A percentile compares a stretch with the other conserved stretches of the same genome.
Evolutionary conservation across 139 green algal species (phyloP).

Genomic region (Desmodesmus armatus): DNA sequence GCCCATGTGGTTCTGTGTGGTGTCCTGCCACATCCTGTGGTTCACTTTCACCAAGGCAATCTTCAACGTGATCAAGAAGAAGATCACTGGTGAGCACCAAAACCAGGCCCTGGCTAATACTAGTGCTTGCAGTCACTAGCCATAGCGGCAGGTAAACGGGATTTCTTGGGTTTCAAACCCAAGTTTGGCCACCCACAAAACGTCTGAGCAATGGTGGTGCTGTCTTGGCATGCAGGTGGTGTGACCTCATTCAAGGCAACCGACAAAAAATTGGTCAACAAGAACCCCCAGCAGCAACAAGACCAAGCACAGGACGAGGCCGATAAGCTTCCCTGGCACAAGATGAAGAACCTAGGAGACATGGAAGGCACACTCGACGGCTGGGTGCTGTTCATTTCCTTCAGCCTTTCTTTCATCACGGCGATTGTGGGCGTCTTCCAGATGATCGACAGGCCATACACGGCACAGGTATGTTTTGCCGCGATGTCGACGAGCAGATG

Average conservation of each 20-base stretch:
- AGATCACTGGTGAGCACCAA: too few relatives aligned
- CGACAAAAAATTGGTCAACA: slow-evolving; percentile 48
- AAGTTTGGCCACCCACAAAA: too few relatives aligned
- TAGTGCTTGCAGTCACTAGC: too few relatives aligned
- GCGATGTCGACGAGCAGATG: too few relatives aligned
- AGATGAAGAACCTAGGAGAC: slow-evolving; percentile 34
- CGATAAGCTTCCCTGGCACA: background rate
- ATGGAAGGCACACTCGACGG: slow-evolving; percentile 44
- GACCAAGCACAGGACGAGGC: too few relatives aligned
- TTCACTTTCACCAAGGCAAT: slow-evolving; percentile 52
- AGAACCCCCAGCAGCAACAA: too few relatives aligned
- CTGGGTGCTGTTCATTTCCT: slow-evolving; percentile 23
- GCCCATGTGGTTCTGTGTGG: slow-evolving; percentile 46
- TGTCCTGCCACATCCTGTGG: slow-evolving; percentile 47
- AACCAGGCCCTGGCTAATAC: too few relatives aligned
- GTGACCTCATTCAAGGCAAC: slow-evolving; percentile 53
- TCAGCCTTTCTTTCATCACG: slow-evolving; percentile 29
- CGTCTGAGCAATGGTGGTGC: too few relatives aligned
- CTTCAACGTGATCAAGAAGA: slow-evolving; percentile 32
- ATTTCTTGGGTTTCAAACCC: too few relatives aligned
- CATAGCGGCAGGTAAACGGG: too few relatives aligned
- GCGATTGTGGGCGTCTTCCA: slow-evolving; percentile 32
- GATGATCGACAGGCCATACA: slow-evolving; percentile 48
- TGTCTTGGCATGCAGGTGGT: too few relatives aligned
- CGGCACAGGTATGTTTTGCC: too few relatives aligned